Evolutionary conservation across 345 rosid species (phyloP).

Genomic region (Citrus inodora): DNA sequence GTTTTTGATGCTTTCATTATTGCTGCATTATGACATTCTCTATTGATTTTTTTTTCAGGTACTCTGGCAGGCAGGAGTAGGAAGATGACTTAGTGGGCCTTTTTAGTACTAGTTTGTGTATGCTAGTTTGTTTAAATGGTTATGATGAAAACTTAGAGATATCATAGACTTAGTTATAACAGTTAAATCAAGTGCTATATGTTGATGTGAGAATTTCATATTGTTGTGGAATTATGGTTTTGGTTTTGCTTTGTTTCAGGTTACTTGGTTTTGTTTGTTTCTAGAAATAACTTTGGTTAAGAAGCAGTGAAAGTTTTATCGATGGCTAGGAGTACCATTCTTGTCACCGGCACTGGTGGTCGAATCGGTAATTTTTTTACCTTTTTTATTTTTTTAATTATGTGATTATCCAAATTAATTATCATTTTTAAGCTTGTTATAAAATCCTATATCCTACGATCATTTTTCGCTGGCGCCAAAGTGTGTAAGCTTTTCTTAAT

Average conservation of each 20-base stretch:
- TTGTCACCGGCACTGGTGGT: no score
- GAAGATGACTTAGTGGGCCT: slow-evolving; percentile 22
- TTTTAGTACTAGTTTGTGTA: slow-evolving; percentile 16
- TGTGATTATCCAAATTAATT: no score
- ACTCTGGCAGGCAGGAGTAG: slow-evolving; percentile 14
- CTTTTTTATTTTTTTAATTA: no score
- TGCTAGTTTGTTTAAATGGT: slow-evolving; percentile 13
- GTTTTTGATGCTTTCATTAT: background rate
- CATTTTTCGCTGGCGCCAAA: no score
- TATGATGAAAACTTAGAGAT: background rate
- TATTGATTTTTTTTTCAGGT: slow-evolving; percentile 13
- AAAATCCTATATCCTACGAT: no score
- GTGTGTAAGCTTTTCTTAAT: no score
- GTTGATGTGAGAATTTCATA: background rate
- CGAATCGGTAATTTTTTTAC: no score
- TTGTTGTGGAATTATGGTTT: background rate
- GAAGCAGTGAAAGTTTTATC: no score
- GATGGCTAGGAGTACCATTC: no score
- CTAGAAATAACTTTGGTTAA: background rate
- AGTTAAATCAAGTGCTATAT: background rate
- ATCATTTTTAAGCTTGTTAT: no score
- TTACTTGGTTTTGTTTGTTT: background rate
- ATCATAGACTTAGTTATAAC: background rate
- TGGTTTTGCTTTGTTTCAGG: background rate
- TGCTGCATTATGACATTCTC: background rate